Conservation (phyloP, 805 yeast species). For the Wickerhamomyces chaumierensis region DNA sequence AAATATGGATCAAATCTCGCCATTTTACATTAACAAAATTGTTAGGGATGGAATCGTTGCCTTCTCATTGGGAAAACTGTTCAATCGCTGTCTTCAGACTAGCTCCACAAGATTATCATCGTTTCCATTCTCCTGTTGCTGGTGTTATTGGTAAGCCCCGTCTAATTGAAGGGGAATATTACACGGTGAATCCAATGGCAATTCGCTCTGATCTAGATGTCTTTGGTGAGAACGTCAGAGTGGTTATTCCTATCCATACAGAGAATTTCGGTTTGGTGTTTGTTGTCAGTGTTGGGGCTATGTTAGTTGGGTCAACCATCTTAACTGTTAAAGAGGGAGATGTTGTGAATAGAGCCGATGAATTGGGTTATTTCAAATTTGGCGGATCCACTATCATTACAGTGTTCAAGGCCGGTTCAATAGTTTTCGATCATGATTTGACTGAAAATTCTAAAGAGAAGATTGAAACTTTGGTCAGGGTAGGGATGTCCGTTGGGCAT, state of each 20-base stretch:
- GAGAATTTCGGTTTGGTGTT: conserved; percentile 67
- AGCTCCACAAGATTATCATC: conserved; percentile 95
- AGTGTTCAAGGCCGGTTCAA: conserved; percentile 39
- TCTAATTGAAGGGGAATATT: conserved; percentile 79
- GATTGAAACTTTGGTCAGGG: conserved; percentile 75
- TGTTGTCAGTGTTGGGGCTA: conserved; percentile 85
- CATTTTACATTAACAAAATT: conserved; percentile 59
- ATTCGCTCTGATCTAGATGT: conserved; percentile 80
- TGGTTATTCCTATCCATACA: conserved; percentile 66
- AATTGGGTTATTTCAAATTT: conserved; percentile 88
- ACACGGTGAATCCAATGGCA: conserved; percentile 97
- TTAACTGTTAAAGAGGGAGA: conserved; percentile 57
- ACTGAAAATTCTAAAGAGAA: conserved; percentile 52
- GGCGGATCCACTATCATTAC: conserved; percentile 87
- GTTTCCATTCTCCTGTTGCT: conserved; percentile 82
- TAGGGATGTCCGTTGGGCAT: conserved; percentile 92
- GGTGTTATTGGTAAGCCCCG: conserved; percentile 60
- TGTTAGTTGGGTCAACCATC: conserved; percentile 95
- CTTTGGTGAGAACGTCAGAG: conserved; percentile 82
- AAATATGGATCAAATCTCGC: conserved; percentile 83
- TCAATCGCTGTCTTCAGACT: conserved; percentile 72
- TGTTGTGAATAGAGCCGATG: conserved; percentile 56
- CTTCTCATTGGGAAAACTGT: conserved; percentile 29
- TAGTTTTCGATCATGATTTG: conserved; percentile 66
- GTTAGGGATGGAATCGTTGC: conserved; percentile 28